Evolutionary conservation across 192 early-diverging fungal species (phyloP).

Genomic region (Haplosporangium gracile): DNA sequence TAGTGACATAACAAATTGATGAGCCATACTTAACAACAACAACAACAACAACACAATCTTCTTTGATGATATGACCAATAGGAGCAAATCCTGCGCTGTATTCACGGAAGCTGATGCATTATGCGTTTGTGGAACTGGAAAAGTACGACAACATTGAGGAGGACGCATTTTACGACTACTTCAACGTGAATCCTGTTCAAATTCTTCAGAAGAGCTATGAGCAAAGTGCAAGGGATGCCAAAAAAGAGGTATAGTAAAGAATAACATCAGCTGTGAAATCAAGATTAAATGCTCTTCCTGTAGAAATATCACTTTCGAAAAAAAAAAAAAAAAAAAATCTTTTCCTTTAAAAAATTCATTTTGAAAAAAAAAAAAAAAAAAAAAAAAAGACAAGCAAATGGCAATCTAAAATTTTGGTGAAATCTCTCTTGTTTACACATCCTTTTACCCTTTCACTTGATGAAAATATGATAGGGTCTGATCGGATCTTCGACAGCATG

Average conservation of each 20-base stretch:
- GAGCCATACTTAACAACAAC: neutral
- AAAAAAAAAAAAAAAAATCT: neutral
- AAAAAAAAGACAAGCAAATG: neutral
- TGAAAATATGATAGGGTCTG: slow-evolving; percentile 64
- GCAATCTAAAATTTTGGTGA: neutral
- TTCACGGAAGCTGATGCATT: slow-evolving; percentile 95
- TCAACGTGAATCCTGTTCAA: slow-evolving; percentile 84
- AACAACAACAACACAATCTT: slow-evolving; percentile 17
- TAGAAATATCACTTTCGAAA: neutral
- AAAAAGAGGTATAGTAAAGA: slow-evolving; percentile 63
- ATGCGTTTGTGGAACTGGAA: slow-evolving; percentile 85
- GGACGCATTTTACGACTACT: slow-evolving; percentile 83
- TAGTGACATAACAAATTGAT: neutral
- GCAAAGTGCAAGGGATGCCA: slow-evolving; percentile 78
- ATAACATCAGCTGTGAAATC: neutral
- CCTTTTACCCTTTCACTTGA: neutral
- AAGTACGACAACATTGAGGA: slow-evolving; percentile 88
- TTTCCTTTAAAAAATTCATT: no score
- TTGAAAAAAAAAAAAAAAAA: no score
- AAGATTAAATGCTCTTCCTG: neutral
- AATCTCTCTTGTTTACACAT: neutral
- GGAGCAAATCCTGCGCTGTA: slow-evolving; percentile 93
- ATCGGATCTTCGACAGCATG: slow-evolving; percentile 94
- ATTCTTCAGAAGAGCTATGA: slow-evolving; percentile 87
- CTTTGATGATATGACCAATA: slow-evolving; percentile 32